A percentile compares a stretch with the other conserved stretches of the same genome.
These are phyloP conservation scores for Candida sanyaensis DNA, from an alignment of 1,139 yeast species.

Conservation along the genomic window DNA sequence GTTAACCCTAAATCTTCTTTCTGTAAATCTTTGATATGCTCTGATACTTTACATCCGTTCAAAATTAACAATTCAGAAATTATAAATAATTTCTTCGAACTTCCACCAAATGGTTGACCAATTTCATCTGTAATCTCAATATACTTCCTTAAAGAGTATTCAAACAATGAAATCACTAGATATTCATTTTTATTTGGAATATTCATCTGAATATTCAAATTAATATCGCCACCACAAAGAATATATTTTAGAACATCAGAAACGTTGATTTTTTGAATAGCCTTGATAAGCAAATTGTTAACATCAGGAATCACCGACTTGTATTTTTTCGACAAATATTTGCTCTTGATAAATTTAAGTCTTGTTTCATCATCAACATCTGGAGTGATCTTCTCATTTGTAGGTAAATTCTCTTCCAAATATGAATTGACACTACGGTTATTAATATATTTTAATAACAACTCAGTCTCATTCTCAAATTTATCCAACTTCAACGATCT, in stretches of 20 bases:
- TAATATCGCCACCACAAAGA: slow-evolving; percentile 52
- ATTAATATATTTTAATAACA: slow-evolving; percentile 43
- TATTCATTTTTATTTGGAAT: slow-evolving; percentile 23
- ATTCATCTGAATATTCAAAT: slow-evolving; percentile 35
- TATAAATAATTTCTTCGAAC: slow-evolving; percentile 47
- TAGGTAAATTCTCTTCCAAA: slow-evolving; percentile 31
- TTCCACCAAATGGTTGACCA: slow-evolving; percentile 5
- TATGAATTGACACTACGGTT: slow-evolving; percentile 39
- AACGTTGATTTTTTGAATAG: slow-evolving; percentile 53
- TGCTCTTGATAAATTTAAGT: slow-evolving; percentile 47
- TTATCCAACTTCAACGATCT: slow-evolving; percentile 52
- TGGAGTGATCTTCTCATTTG: slow-evolving; percentile 19
- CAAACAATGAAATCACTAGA: slow-evolving; percentile 48
- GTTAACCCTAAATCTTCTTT: slow-evolving; percentile 33
- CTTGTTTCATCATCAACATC: slow-evolving; percentile 36
- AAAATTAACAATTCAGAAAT: slow-evolving; percentile 71
- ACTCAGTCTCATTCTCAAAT: slow-evolving; percentile 42
- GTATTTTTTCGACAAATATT: slow-evolving; percentile 49
- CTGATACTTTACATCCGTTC: slow-evolving; percentile 53
- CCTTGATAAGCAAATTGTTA: slow-evolving; percentile 36
- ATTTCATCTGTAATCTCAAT: slow-evolving; percentile 27
- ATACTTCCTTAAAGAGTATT: slow-evolving; percentile 59
- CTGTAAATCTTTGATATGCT: slow-evolving; percentile 22
- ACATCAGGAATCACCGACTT: slow-evolving; percentile 25
- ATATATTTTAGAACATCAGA: slow-evolving; percentile 47